Base-by-base conservation (phyloP, 1,139 yeast species). In the Tardiomyces blankii region DNA sequence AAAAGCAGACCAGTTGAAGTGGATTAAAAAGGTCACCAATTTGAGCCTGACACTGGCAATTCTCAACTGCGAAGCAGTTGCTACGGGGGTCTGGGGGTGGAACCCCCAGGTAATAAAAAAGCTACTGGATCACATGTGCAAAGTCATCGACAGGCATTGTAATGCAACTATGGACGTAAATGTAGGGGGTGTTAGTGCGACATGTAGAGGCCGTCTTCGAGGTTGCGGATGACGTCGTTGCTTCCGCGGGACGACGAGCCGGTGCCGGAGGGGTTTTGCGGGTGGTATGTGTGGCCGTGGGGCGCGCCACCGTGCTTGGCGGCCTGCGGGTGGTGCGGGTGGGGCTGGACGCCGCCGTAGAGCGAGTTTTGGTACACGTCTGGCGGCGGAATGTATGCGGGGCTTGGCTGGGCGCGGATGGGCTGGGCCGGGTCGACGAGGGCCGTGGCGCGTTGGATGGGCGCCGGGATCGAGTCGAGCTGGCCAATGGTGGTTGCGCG, bases 401-500 rank as follows among this genome's bases (percentile, higher is more conserved):
- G 71, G 43, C 65, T 58, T 9, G 67, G 65, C 49, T 66, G 70
- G 18, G 68, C 63, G 8, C 66, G 62, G 38, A 67, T 66, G 8
- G 64, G 59, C 39, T 65, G 64, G 18, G 58, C 56, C 3, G 70
- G 68, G 45, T 67, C 64, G 45, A 68, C 65, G 49, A 66, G 53
- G 6, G 69, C 69, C 0, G 70, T 65, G 1, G 70, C 71, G 27
- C 69, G 64, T 50, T 68, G 71, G 38, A 67, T 57, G n/a, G 66
- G 66, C 2, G 63, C 68, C 5, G 69, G 69, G 30, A 65, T 62
- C 3, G 68, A 62, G 27, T 65, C 70, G 48, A 64, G 56, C 51
- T 66, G 66, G 30, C 71, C 72, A 43, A 67, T 64, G 2, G 72
- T 67, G 5, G 67, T 62, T 3, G 72, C 68, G 7, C 72, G 55